Evolutionary conservation across 768 basidiomycete species (phyloP).

Genomic region (Pleurotus tuoliensis): DNA sequence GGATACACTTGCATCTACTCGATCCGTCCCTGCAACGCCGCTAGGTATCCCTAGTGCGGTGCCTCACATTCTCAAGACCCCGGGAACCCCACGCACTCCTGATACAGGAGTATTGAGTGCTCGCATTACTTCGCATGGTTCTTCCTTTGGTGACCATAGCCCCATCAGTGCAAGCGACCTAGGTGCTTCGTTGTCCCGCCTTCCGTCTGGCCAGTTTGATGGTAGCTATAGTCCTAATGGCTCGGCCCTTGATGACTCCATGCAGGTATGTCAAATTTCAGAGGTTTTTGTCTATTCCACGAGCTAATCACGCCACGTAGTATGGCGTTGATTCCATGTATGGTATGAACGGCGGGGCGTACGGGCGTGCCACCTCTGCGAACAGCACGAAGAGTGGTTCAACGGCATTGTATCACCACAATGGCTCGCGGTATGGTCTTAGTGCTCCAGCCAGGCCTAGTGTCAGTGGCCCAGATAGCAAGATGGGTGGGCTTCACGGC

Average conservation of each 20-base stretch:
- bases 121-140: slow-evolving; percentile 49
- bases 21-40: slow-evolving; percentile 84
- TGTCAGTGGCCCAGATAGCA: slow-evolving; percentile 53
- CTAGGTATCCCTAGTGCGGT: slow-evolving; percentile 50
- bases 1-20: slow-evolving; percentile 60
- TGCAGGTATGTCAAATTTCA: slow-evolving; percentile 38
- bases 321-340: slow-evolving; percentile 60
- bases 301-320: slow-evolving; percentile 28
- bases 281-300: slow-evolving; percentile 8
- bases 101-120: slow-evolving; percentile 59
- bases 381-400: slow-evolving; percentile 50
- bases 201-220: slow-evolving; percentile 59
- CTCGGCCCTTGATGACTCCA: slow-evolving; percentile 45
- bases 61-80: slow-evolving; percentile 56
- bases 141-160: slow-evolving; percentile 45
- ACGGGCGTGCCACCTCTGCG: slow-evolving; percentile 37
- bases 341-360: slow-evolving; percentile 44
- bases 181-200: slow-evolving; percentile 69
- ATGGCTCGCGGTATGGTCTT: slow-evolving; percentile 73
- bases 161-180: slow-evolving; percentile 50
- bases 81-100: slow-evolving; percentile 62
- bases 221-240: slow-evolving; percentile 52
- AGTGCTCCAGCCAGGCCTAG: slow-evolving; percentile 51
- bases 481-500: slow-evolving; percentile 89
- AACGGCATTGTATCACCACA: slow-evolving; percentile 75